Evolutionary conservation across 768 basidiomycete genomes (phyloP), one percentile per base, ranked within the genome.

Genomic region (Myochromella boudieri): DNA sequence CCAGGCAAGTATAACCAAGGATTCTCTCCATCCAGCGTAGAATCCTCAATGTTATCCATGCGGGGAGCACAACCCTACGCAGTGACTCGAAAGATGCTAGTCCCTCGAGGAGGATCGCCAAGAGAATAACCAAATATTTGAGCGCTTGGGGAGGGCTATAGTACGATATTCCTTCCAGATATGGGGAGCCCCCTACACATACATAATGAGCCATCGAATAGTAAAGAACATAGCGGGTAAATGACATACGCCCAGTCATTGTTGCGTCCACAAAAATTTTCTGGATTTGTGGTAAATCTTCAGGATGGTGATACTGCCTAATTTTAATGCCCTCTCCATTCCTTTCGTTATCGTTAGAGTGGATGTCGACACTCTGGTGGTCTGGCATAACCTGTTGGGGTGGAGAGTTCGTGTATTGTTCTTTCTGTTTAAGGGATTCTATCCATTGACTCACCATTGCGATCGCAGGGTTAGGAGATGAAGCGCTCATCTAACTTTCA

Each of bases 291-390:
- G 22, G 17, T 8, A 51, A 33, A 21, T 56, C 55, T 20, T 54
- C 38, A 15, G 51, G 48, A 24, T 56, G 46, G 15, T 22, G 43
- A 32, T 46, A 56, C 15, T 39, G 46, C 18, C 52, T 31, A 15
- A 56, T 44, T 9, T 39, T 14, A 21, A 48, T n/a, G n/a, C n/a
- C n/a, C n/a, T n/a, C n/a, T n/a, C n/a, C n/a, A n/a, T n/a, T n/a
- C n/a, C n/a, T n/a, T n/a, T n/a, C n/a, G n/a, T n/a, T n/a, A n/a
- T n/a, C n/a, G n/a, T n/a, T n/a, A n/a, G n/a, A n/a, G n/a, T n/a
- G n/a, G n/a, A n/a, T n/a, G n/a, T n/a, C n/a, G n/a, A n/a, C 9
- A 25, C 21, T 25, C 27, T 17, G 11, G 5, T n/a, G n/a, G n/a
- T n/a, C n/a, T n/a, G n/a, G n/a, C n/a, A n/a, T n/a, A n/a, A n/a